These are phyloP conservation scores for Aspergillus niger DNA, from an alignment of 2,329 filamentous ascomycete species.

Conservation along the genomic window DNA sequence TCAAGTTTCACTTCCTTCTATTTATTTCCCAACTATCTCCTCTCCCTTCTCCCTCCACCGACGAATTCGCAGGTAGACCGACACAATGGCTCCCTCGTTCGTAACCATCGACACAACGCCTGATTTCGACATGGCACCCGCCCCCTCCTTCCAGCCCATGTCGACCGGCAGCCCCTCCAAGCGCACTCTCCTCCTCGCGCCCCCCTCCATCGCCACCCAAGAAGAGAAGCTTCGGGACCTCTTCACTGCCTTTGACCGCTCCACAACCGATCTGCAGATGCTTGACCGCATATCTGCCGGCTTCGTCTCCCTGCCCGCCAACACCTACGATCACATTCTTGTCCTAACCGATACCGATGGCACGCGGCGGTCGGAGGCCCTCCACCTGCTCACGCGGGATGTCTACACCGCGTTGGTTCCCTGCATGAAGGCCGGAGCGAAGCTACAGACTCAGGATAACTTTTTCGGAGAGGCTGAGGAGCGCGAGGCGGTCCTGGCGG, in stretches of 20 bases:
- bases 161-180: conserved; percentile 25
- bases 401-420: conserved; percentile 70
- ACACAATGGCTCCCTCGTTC: conserved; percentile 18
- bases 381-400: conserved; percentile 65
- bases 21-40: neutral
- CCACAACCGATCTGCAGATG: conserved; percentile 90
- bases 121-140: conserved; percentile 50
- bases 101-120: conserved; percentile 57
- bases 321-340: conserved; percentile 81
- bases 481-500: conserved; percentile 78
- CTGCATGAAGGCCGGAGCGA: conserved; percentile 43
- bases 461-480: conserved; percentile 17
- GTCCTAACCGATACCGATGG: conserved; percentile 79
- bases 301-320: conserved; percentile 71
- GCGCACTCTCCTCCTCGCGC: conserved; percentile 81
- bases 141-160: conserved; percentile 31
- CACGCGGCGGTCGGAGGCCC: conserved; percentile 62
- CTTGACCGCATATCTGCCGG: conserved; percentile 86
- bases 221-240: conserved; percentile 73
- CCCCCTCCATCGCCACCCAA: conserved; percentile 84
- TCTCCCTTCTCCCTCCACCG: neutral
- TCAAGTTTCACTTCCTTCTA: neutral
- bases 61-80: conserved; percentile 3
- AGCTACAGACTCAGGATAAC: conserved; percentile 25
- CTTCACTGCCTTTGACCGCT: conserved; percentile 72